Evolutionary conservation across 1,284 basidiomycete species (phyloP).

Genomic region (Wallemia hederae): DNA sequence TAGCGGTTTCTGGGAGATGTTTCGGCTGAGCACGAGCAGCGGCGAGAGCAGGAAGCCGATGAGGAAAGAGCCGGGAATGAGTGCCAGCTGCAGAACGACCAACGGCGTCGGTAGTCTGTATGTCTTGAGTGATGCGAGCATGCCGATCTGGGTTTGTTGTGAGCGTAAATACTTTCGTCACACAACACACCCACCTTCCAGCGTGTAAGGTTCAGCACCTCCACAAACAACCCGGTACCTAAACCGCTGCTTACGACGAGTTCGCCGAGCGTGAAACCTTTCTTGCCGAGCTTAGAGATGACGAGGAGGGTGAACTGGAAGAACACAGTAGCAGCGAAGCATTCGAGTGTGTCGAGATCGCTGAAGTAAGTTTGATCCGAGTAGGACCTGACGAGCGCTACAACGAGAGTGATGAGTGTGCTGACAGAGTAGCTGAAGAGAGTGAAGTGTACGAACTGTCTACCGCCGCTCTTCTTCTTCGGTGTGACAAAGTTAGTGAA

Average conservation of each 20-base stretch:
- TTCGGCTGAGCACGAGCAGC: slow-evolving; percentile 65
- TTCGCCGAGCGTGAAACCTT: slow-evolving; percentile 84
- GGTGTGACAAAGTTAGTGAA: neutral
- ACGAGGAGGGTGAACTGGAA: slow-evolving; percentile 78
- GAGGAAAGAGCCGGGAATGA: slow-evolving; percentile 72
- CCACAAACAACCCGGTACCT: slow-evolving; percentile 59
- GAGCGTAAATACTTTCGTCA: neutral
- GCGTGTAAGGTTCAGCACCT: slow-evolving; percentile 49
- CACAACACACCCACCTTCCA: slow-evolving; percentile 28
- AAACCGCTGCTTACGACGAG: slow-evolving; percentile 62
- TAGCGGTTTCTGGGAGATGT: slow-evolving; percentile 68
- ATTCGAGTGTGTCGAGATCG: slow-evolving; percentile 49
- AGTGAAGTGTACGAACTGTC: neutral
- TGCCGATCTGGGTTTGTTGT: slow-evolving; percentile 30
- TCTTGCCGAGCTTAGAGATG: slow-evolving; percentile 61
- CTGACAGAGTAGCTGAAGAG: neutral
- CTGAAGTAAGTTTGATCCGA: neutral
- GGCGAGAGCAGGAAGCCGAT: slow-evolving; percentile 84
- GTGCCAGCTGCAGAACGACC: slow-evolving; percentile 67
- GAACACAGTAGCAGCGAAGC: slow-evolving; percentile 41
- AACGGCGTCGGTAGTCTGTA: slow-evolving; percentile 79
- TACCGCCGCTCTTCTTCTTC: neutral
- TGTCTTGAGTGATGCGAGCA: slow-evolving; percentile 58
- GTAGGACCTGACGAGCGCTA: neutral
- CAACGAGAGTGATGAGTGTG: neutral